Base-by-base conservation (phyloP, 768 basidiomycete species). In the Myochromella boudieri region DNA sequence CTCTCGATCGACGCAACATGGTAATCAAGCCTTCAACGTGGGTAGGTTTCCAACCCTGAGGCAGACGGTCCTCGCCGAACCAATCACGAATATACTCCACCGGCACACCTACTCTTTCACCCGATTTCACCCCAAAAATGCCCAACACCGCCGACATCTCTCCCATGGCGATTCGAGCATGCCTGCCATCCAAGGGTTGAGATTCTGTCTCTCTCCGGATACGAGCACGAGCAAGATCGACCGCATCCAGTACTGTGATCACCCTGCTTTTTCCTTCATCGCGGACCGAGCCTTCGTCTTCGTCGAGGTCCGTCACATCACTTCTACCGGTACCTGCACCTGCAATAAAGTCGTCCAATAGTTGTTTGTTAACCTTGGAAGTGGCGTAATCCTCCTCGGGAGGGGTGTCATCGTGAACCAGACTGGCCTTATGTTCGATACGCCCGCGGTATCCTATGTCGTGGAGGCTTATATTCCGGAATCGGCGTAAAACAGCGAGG, bases 111-210 rank as follows among this genome's bases (percentile, higher is more conserved):
- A 66, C 59, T 26, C 67, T 70, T 2, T 44, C 57, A 3, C 64
- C 65, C 6, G 65, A 64, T 14, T 60, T 65, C 29, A 54, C 59
- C 51, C 72, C 72, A 69, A 77, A 80, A 6, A 85, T 68, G 1
- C 80, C 81, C 10, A 84, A 65, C 6, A 84, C 77, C 40, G 85
- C 76, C 0, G 76, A 80, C 71, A 85, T 81, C 64, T 87, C 84
- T 12, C 82, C 84, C 3, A 82, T 72, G 1, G 84, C 84, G 43
- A 85, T 75, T 63, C 83, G 80, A 2, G 74, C 71, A 49, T 81
- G 80, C 4, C 80, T 32, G 3, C 55, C 42, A 41, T 75, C 73
- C 21, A 85, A 57, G 0, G 68, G 65, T 2, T 60, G 58, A 6
- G 63, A 76, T 24, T 67, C 58, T 12, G 62, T 68, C 52, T 85